Evolutionary conservation across 2,329 filamentous ascomycete species (phyloP), one percentile per base, ranked within the genome.

Genomic region (Monosporascus sp.): DNA sequence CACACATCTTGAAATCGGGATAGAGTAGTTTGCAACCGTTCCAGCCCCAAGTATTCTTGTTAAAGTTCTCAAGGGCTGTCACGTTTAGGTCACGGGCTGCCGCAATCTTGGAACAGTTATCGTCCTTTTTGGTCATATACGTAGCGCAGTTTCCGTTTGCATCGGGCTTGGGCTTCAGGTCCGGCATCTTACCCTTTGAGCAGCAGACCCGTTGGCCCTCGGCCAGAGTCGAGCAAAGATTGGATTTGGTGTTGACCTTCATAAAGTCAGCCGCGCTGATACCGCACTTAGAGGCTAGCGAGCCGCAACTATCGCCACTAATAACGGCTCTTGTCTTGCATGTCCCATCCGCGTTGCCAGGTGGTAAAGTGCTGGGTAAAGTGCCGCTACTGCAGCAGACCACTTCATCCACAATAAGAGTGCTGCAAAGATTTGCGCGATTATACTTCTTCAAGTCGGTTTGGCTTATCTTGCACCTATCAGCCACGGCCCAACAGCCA

Each of bases 1-100:
- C 22, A 26, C 53, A 55, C 46, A 55, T 55, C n/a, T 50, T 52
- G n/a, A 49, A 47, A 15, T 47, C 53, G 20, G 37, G 14, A 7
- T 47, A 28, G 15, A 55, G 46, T 20, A 49, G 38, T 24, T 43
- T 26, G 40, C 53, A 55, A 28, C 40, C 50, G 35, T 24, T 52
- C 53, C 53, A 55, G 3, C 48, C 59, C 60, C 60, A 62, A 7
- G 59, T 62, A 5, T 53, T 38, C n/a, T 57, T 57, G 50, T 62
- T 61, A 46, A 57, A 60, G 1, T 38, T 35, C 45, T 60, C 57
- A 2, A 62, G 38, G 6, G 56, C 49, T 14, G 47, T 49, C 37
- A 57, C 53, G 7, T 52, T 59, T 14, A 62, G 50, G 26, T 51
- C 53, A 37, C 52, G 49, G 35, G 47, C 48, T 20, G 49, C 52